Conservation (phyloP, 345 rosid genomes). For the Aquilaria yunnanensis region DNA sequence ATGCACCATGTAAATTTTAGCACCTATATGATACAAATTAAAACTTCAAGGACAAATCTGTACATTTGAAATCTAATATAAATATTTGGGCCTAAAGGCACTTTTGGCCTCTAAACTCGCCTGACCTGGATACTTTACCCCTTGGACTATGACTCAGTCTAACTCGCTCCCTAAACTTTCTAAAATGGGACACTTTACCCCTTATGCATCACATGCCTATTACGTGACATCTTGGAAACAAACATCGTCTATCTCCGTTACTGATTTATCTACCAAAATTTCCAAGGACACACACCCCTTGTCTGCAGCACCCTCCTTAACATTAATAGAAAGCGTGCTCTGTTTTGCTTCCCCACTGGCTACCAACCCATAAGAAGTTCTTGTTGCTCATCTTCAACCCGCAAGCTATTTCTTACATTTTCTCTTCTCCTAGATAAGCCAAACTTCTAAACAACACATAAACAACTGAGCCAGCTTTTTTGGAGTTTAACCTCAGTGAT, state of each 20-base stretch:
- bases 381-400: conserved; percentile 27
- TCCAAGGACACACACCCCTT: conserved; percentile 42
- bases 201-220: too few relatives aligned
- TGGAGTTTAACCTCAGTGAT: conserved; percentile 43
- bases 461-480: conserved; percentile 30
- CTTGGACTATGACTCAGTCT: too few relatives aligned
- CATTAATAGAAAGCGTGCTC: conserved; percentile 29
- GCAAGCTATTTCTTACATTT: conserved; percentile 41
- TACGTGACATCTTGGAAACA: too few relatives aligned
- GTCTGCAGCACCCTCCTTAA: conserved; percentile 24
- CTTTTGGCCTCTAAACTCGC: too few relatives aligned
- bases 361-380: conserved; percentile 51
- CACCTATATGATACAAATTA: too few relatives aligned
- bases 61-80: too few relatives aligned
- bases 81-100: too few relatives aligned
- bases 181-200: too few relatives aligned
- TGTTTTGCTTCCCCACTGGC: conserved; percentile 32
- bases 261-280: conserved; percentile 38
- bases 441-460: conserved; percentile 48
- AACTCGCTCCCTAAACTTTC: too few relatives aligned
- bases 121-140: too few relatives aligned
- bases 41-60: too few relatives aligned
- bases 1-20: too few relatives aligned
- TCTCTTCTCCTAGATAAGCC: conserved; percentile 31
- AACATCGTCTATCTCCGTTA: neutral